Evolutionary conservation across 106 monocot genomes (phyloP).

Genomic region (Dactylorhiza incarnata): DNA sequence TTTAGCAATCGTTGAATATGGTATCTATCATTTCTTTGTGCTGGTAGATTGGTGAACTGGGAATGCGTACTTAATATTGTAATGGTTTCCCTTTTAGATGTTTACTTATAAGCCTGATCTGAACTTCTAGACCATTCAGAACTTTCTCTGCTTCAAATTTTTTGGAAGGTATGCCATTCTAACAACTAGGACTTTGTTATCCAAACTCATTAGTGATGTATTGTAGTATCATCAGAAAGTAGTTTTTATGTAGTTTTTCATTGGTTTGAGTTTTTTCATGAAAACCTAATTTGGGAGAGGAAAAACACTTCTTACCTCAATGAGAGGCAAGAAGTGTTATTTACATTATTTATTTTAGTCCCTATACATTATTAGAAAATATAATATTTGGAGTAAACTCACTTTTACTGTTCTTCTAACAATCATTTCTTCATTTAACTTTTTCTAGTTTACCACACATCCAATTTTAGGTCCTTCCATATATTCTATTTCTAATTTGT

Average conservation of each 20-base stretch:
- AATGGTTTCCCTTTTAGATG: slow-evolving; percentile 32
- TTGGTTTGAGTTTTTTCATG: neutral
- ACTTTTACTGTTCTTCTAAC: too few species aligned
- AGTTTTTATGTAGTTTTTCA: neutral
- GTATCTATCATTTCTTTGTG: slow-evolving; percentile 26
- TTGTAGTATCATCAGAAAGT: neutral
- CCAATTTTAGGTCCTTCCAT: neutral
- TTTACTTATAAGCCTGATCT: slow-evolving; percentile 45
- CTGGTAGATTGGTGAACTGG: neutral
- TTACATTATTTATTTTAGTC: too few species aligned
- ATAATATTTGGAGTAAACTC: too few species aligned
- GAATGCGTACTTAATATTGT: neutral
- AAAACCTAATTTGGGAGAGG: too few species aligned
- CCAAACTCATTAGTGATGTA: neutral
- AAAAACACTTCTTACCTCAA: too few species aligned
- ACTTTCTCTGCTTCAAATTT: slow-evolving; percentile 63
- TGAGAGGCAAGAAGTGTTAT: too few species aligned
- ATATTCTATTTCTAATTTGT: neutral
- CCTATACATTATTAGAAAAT: too few species aligned
- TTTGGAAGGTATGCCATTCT: slow-evolving; percentile 40
- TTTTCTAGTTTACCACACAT: too few species aligned
- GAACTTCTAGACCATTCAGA: slow-evolving; percentile 32
- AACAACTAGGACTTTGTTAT: neutral
- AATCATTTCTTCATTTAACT: too few species aligned
- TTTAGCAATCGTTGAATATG: slow-evolving; percentile 46